Conservation (phyloP, 2,329 filamentous ascomycete species). For the Nannizzia gypsea region DNA sequence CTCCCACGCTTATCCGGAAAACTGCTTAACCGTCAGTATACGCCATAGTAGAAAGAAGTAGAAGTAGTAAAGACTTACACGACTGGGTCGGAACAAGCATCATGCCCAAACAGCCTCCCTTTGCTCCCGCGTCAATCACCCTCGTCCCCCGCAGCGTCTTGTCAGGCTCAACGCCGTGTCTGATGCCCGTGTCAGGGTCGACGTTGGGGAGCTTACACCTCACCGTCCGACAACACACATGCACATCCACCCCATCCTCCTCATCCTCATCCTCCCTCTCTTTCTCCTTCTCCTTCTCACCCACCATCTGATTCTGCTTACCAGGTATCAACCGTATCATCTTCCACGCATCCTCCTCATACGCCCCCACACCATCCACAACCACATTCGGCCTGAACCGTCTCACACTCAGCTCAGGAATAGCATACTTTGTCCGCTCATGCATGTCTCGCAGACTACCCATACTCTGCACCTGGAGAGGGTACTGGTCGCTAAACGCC, state of each 20-base stretch:
- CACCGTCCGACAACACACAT: slow-evolving; percentile 47
- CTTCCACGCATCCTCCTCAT: slow-evolving; percentile 48
- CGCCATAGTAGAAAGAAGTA: neutral
- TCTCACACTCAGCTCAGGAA: slow-evolving; percentile 38
- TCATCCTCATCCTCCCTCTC: neutral
- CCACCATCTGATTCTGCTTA: too few relatives aligned
- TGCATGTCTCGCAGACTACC: slow-evolving; percentile 44
- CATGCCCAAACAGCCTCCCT: slow-evolving; percentile 43
- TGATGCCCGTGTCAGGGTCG: slow-evolving; percentile 42
- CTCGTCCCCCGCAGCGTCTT: slow-evolving; percentile 40
- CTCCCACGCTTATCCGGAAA: slow-evolving; percentile 28
- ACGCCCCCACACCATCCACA: slow-evolving; percentile 41
- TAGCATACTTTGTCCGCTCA: slow-evolving; percentile 27
- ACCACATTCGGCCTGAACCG: slow-evolving; percentile 50
- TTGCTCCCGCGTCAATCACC: slow-evolving; percentile 39
- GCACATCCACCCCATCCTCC: slow-evolving; percentile 22
- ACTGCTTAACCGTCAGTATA: slow-evolving; percentile 15
- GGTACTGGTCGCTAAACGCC: slow-evolving; percentile 49
- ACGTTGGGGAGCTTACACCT: slow-evolving; percentile 49
- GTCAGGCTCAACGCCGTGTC: slow-evolving; percentile 39
- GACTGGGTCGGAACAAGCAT: slow-evolving; percentile 33
- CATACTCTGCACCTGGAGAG: slow-evolving; percentile 45
- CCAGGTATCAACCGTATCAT: slow-evolving; percentile 32
- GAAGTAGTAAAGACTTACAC: slow-evolving; percentile 15
- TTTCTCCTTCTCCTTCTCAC: too few relatives aligned